A percentile compares a stretch with the other conserved stretches of the same genome.
phyloP scores from a whole-genome alignment of 2,329 filamentous ascomycete genomes.

The Fusarium fujikuroi region DNA sequence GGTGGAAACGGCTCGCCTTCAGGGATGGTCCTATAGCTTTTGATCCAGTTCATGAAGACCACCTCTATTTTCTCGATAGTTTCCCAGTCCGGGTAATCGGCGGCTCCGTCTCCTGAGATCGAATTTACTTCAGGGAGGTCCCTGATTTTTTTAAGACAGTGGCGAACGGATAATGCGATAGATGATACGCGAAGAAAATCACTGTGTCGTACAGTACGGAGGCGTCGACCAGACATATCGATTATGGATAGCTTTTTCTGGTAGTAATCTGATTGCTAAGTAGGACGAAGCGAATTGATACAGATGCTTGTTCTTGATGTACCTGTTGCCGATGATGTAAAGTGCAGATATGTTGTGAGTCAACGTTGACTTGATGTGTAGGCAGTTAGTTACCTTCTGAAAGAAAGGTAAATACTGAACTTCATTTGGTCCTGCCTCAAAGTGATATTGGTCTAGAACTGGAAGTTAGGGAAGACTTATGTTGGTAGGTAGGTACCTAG shows the following conservation, averaged over 20 bases:
- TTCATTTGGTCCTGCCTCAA: background rate
- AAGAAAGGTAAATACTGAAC: background rate
- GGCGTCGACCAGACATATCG: background rate
- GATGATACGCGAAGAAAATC: background rate
- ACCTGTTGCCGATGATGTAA: background rate
- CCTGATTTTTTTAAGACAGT: background rate
- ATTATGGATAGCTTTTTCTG: background rate
- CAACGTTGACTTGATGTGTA: background rate
- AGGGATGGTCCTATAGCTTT: background rate
- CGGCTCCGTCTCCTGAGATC: too few relatives aligned
- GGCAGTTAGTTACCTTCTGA: background rate
- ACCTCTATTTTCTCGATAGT: background rate
- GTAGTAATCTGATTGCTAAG: background rate
- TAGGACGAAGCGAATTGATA: background rate
- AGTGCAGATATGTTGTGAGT: background rate
- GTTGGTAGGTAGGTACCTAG: background rate
- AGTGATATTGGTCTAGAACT: background rate
- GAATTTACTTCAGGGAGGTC: background rate
- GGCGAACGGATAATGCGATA: background rate
- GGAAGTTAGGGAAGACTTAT: background rate
- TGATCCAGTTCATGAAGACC: background rate
- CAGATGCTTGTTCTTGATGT: background rate
- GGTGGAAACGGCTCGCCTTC: background rate
- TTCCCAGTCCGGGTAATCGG: background rate
- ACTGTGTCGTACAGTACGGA: background rate